Evolutionary conservation across 208 protist species (phyloP).

Genomic region (Trypanosoma avium): DNA sequence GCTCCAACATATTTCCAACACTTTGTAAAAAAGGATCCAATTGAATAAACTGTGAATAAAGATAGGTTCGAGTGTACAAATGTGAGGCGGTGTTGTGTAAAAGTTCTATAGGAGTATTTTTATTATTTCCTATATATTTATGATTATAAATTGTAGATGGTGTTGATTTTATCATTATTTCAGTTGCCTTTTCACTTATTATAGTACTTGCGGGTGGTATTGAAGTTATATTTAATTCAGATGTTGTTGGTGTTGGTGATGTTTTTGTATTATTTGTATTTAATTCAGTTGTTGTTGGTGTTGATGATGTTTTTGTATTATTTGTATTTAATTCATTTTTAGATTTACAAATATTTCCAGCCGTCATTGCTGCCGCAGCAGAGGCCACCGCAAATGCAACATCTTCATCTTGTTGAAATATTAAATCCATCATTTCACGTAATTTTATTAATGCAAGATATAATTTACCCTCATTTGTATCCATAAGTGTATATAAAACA

Average conservation of each 20-base stretch:
- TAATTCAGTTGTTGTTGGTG: no score
- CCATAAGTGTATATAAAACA: constrained; percentile 70
- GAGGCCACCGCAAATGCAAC: constrained; percentile 26
- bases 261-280: background rate
- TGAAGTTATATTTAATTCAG: background rate
- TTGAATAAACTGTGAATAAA: constrained; percentile 33
- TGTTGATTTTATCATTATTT: background rate
- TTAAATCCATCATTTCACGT: constrained; percentile 31
- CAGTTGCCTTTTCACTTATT: background rate
- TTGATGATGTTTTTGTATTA: background rate
- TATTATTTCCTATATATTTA: no score
- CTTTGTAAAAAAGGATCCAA: constrained; percentile 19
- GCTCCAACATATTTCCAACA: constrained; percentile 8
- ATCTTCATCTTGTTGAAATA: constrained; percentile 35
- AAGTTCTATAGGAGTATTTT: background rate
- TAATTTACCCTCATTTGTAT: constrained; percentile 48
- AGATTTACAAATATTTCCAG: background rate
- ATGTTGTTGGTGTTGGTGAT: background rate
- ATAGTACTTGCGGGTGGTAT: background rate
- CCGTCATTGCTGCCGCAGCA: constrained; percentile 31
- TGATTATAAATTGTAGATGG: no score
- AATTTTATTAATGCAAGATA: constrained; percentile 37
- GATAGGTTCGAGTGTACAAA: constrained; percentile 31
- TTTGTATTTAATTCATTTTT: no score
- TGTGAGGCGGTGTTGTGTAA: constrained; percentile 22